Percentiles rank a stretch among this genome's conserved stretches.
Evolutionary conservation across 805 yeast species (phyloP).

Genomic region (Yarrowia sp.): DNA sequence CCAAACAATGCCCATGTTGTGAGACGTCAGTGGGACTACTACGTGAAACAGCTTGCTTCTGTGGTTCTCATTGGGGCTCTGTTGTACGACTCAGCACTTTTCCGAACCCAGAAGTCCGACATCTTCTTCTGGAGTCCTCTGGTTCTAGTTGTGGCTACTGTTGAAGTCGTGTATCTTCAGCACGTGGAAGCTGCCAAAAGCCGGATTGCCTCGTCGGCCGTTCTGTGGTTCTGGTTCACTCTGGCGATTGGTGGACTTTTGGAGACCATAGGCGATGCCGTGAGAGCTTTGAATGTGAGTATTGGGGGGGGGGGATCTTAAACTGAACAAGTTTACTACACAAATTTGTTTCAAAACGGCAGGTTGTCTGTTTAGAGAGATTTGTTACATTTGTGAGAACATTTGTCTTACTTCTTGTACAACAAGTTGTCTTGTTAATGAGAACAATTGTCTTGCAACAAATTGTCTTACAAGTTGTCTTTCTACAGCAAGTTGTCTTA

Average conservation of each 20-base stretch:
- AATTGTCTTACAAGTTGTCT: no score
- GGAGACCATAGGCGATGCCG: constrained; percentile 10
- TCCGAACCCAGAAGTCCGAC: constrained; percentile 40
- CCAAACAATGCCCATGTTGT: constrained; percentile 23
- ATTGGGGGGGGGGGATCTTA: no score
- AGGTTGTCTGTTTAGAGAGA: no score
- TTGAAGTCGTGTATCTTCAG: not conserved
- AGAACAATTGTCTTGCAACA: no score
- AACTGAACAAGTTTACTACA: no score
- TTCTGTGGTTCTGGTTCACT: constrained; percentile 21
- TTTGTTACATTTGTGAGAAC: no score
- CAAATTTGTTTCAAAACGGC: no score
- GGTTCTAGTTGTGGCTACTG: constrained; percentile 35
- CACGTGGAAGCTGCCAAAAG: constrained; percentile 26
- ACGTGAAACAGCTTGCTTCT: constrained; percentile 5
- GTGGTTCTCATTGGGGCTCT: not conserved
- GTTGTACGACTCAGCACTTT: constrained; percentile 27
- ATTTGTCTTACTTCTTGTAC: no score
- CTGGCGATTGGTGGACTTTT: constrained; percentile 39
- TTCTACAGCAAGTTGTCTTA: no score
- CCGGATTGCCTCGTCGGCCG: constrained; percentile 24
- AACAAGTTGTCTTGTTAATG: no score
- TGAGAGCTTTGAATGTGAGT: constrained; percentile 7
- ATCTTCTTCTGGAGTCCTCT: constrained; percentile 40
- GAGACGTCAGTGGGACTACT: constrained; percentile 24